phyloP scores from a whole-genome alignment of 1,284 basidiomycete genomes.

The Coniferiporia weirii region DNA sequence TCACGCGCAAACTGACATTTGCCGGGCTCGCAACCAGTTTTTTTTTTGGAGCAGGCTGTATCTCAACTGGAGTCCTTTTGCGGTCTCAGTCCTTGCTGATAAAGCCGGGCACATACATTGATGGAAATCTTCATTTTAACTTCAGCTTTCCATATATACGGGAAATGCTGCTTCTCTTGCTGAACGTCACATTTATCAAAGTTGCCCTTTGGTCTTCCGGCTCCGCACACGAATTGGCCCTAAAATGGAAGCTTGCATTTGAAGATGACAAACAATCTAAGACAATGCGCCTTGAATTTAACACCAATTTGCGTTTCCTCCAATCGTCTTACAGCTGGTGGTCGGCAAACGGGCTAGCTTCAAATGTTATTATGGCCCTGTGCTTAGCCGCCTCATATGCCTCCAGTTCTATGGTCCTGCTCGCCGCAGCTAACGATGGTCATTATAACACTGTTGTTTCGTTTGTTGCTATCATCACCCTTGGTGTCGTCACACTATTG shows the following conservation, averaged over 20 bases:
- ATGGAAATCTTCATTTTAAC: neutral
- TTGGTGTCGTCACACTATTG: neutral
- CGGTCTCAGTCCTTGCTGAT: neutral
- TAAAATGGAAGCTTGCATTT: neutral
- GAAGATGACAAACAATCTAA: neutral
- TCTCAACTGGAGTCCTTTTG: neutral
- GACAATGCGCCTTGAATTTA: neutral
- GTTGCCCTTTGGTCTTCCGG: neutral
- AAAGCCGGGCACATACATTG: neutral
- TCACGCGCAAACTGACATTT: neutral
- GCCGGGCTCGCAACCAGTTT: neutral
- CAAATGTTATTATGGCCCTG: neutral
- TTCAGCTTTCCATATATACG: neutral
- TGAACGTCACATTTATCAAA: constrained; percentile 5
- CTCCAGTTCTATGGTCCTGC: constrained; percentile 1
- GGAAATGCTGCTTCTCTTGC: constrained; percentile 1
- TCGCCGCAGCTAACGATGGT: neutral
- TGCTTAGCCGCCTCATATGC: constrained; percentile 1
- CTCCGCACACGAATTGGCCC: neutral
- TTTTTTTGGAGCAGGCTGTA: neutral
- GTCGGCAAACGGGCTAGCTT: neutral
- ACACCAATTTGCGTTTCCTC: neutral
- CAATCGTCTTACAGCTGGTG: constrained; percentile 1
- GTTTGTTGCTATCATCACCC: neutral
- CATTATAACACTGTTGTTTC: neutral